A percentile compares a stretch with the other conserved stretches of the same genome.
phyloP scores from a whole-genome alignment of 441 rosid species.

The Sinapis alba region DNA sequence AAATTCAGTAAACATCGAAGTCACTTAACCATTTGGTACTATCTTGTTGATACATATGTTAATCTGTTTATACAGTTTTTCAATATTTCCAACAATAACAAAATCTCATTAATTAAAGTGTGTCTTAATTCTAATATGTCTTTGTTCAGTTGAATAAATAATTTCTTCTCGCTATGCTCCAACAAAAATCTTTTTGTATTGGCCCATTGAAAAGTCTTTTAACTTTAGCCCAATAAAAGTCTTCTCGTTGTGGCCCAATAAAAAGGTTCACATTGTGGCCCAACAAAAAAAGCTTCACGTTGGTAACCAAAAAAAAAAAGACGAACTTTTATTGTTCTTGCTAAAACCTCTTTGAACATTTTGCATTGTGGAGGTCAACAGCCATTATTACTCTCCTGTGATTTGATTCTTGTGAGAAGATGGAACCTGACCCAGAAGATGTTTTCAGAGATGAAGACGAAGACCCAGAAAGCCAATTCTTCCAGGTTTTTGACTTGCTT shows the following conservation, averaged over 20 bases:
- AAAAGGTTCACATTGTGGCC: not conserved
- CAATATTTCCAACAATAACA: not conserved
- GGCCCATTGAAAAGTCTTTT: not conserved
- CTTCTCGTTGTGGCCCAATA: not conserved
- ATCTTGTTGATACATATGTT: not conserved
- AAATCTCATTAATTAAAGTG: not conserved
- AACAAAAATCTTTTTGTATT: not conserved
- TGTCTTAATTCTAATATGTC: not conserved
- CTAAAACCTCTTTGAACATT: constrained; percentile 21
- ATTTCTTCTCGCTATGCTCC: not conserved
- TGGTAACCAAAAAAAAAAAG: not conserved
- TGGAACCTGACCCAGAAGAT: constrained; percentile 74
- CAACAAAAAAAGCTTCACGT: not conserved
- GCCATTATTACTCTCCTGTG: not conserved
- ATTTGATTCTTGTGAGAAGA: constrained; percentile 2
- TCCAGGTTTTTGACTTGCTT: constrained; percentile 53
- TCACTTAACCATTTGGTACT: not conserved
- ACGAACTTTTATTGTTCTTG: constrained; percentile 3
- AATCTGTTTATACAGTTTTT: not conserved
- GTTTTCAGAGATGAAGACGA: constrained; percentile 88
- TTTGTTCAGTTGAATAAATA: not conserved
- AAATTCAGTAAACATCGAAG: not conserved
- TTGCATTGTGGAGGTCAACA: not conserved
- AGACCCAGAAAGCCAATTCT: constrained; percentile 65
- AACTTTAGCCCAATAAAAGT: not conserved